A percentile compares a stretch with the other conserved stretches of the same genome.
Evolutionary conservation across 345 rosid species (phyloP).

Genomic region (Geranium rotundifolium): DNA sequence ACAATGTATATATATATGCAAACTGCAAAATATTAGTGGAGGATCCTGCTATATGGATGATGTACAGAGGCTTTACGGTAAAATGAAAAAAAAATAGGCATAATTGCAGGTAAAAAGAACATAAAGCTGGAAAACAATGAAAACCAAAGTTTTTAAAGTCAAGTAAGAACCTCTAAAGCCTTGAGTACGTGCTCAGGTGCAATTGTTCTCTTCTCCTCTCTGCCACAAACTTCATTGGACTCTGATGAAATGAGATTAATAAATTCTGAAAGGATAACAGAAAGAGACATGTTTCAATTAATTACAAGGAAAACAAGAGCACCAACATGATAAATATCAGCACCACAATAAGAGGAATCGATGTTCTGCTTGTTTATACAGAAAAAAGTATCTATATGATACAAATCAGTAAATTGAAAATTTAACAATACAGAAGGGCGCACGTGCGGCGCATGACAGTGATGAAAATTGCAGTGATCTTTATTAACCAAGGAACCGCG

Average conservation of each 20-base stretch:
- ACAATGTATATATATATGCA: too few relatives aligned
- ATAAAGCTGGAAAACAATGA: constrained; percentile 1
- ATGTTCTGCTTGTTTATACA: constrained; percentile 4
- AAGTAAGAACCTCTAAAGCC: constrained; percentile 60
- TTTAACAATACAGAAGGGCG: background rate
- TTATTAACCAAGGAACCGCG: too few relatives aligned
- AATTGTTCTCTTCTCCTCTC: constrained; percentile 91
- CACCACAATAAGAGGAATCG: background rate
- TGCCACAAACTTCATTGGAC: constrained; percentile 93
- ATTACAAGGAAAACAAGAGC: constrained; percentile 8
- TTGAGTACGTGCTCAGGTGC: constrained; percentile 99
- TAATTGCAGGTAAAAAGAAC: background rate
- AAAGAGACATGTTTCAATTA: constrained; percentile 2
- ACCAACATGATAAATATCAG: background rate
- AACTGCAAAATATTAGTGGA: too few relatives aligned
- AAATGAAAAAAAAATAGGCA: background rate
- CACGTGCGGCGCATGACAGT: too few relatives aligned
- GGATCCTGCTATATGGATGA: too few relatives aligned
- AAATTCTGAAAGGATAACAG: constrained; percentile 53
- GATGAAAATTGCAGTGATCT: too few relatives aligned
- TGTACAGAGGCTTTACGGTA: too few relatives aligned
- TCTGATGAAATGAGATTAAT: constrained; percentile 96
- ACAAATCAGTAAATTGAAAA: background rate
- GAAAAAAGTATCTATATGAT: constrained; percentile 1
- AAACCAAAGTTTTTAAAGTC: background rate